These are phyloP conservation scores for Raddia guianensis DNA, from an alignment of 176 grass and related monocot genomes.

Conservation along the genomic window DNA sequence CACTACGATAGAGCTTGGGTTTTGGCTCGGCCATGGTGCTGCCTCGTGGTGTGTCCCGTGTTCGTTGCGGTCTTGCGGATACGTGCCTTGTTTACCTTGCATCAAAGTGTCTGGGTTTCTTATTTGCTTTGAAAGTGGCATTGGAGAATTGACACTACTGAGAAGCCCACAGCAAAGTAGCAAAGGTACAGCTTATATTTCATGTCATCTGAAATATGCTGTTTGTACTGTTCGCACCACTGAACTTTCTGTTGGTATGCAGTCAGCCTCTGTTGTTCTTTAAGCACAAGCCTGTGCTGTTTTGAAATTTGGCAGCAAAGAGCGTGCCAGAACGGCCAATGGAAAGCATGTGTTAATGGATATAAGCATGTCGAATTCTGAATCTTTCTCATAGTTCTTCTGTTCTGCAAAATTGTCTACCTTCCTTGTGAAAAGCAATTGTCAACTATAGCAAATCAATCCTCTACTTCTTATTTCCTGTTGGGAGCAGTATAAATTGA, in stretches of 20 bases:
- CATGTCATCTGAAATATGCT: not conserved
- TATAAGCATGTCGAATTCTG: not conserved
- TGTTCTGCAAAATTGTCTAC: not conserved
- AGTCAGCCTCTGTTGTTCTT: slow-evolving; percentile 50
- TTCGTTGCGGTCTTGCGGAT: too few species aligned
- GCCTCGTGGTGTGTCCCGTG: too few species aligned
- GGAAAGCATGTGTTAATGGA: not conserved
- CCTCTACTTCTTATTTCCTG: not conserved
- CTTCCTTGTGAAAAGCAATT: not conserved
- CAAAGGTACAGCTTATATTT: slow-evolving; percentile 43
- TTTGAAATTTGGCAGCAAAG: slow-evolving; percentile 61
- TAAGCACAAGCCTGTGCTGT: slow-evolving; percentile 37
- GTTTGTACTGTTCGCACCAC: not conserved
- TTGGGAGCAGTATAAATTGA: not conserved
- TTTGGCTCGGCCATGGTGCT: too few species aligned
- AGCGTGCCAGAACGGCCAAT: slow-evolving; percentile 52
- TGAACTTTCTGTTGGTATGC: slow-evolving; percentile 9
- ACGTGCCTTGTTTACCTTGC: too few species aligned
- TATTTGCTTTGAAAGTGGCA: slow-evolving; percentile 46
- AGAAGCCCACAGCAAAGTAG: slow-evolving; percentile 58
- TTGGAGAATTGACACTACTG: slow-evolving; percentile 54
- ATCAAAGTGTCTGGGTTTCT: slow-evolving; percentile 17
- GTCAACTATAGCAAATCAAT: not conserved
- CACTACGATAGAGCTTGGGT: too few species aligned
- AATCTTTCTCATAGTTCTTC: not conserved